phyloP scores from a whole-genome alignment of 441 rosid genomes.

The Erodium moschatum region DNA sequence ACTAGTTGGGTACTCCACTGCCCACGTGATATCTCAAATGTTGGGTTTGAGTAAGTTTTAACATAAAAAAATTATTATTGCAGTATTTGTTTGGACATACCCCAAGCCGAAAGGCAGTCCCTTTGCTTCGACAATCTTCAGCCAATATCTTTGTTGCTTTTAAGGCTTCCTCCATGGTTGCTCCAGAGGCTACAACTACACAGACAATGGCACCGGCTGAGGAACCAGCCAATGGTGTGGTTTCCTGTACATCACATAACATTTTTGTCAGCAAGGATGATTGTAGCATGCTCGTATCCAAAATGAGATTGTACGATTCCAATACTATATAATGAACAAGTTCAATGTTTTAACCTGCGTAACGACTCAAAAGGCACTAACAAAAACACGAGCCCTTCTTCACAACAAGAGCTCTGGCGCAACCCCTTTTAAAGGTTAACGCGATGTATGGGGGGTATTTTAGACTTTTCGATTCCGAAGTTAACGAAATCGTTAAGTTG shows the following conservation, averaged over 20 bases:
- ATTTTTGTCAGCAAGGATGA: not conserved
- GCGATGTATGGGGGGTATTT: too few relatives aligned
- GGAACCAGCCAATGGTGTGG: slow-evolving; percentile 83
- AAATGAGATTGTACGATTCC: not conserved
- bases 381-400: not conserved
- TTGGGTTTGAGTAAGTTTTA: too few relatives aligned
- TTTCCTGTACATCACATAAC: slow-evolving; percentile 43
- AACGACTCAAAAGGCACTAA: not conserved
- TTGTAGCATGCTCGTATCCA: not conserved
- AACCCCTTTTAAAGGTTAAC: too few relatives aligned
- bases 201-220: slow-evolving; percentile 92
- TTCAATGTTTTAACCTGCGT: not conserved
- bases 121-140: slow-evolving; percentile 63
- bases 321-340: not conserved
- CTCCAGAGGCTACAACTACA: slow-evolving; percentile 79
- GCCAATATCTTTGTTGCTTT: slow-evolving; percentile 62
- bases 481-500: too few relatives aligned
- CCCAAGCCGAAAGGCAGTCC: slow-evolving; percentile 95
- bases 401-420: not conserved
- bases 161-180: slow-evolving; percentile 69
- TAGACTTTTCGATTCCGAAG: too few relatives aligned
- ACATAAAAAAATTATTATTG: not conserved
- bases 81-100: slow-evolving; percentile 30
- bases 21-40: too few relatives aligned
- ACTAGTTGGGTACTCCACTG: too few relatives aligned